Conservation (phyloP, 495 filamentous ascomycete genomes). For the Letharia lupina region DNA sequence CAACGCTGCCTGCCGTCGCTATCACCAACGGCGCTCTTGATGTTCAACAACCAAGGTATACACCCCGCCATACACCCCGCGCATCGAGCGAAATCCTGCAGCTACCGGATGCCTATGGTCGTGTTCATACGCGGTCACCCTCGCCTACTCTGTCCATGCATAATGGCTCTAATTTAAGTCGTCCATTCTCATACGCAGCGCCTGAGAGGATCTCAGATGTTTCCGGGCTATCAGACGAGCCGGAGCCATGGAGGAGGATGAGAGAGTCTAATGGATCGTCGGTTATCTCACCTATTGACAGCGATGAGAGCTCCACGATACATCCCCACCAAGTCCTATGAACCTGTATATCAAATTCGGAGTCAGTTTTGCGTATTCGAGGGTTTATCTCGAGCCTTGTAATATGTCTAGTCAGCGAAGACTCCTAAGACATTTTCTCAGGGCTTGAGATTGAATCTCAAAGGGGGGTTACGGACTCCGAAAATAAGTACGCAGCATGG, state of each 20-base stretch:
- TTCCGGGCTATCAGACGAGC: slow-evolving; percentile 7
- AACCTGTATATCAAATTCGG: neutral
- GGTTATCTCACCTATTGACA: slow-evolving; percentile 9
- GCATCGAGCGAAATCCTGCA: slow-evolving; percentile 13
- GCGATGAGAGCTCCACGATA: slow-evolving; percentile 11
- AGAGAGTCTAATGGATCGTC: slow-evolving; percentile 10
- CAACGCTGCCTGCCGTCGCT: slow-evolving; percentile 1
- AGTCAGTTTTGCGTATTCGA: too few relatives aligned
- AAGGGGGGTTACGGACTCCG: too few relatives aligned
- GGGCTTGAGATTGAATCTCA: too few relatives aligned
- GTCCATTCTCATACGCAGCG: slow-evolving; percentile 10
- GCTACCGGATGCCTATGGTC: slow-evolving; percentile 3
- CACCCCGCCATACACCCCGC: slow-evolving; percentile 8
- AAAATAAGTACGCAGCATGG: neutral
- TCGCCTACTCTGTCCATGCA: slow-evolving; percentile 16
- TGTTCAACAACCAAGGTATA: neutral
- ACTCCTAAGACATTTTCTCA: too few relatives aligned
- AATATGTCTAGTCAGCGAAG: too few relatives aligned
- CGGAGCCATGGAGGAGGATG: slow-evolving; percentile 12
- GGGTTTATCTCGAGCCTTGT: too few relatives aligned
- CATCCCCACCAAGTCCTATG: slow-evolving; percentile 22
- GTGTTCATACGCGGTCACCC: slow-evolving; percentile 1
- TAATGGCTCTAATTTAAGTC: slow-evolving; percentile 10
- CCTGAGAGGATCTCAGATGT: slow-evolving; percentile 15
- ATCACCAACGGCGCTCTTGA: neutral